Percentiles rank a stretch among this genome's conserved stretches.
These are phyloP conservation scores for Caulochytrium protostelioides DNA, from an alignment of 371 early-diverging fungal species.

Conservation along the genomic window DNA sequence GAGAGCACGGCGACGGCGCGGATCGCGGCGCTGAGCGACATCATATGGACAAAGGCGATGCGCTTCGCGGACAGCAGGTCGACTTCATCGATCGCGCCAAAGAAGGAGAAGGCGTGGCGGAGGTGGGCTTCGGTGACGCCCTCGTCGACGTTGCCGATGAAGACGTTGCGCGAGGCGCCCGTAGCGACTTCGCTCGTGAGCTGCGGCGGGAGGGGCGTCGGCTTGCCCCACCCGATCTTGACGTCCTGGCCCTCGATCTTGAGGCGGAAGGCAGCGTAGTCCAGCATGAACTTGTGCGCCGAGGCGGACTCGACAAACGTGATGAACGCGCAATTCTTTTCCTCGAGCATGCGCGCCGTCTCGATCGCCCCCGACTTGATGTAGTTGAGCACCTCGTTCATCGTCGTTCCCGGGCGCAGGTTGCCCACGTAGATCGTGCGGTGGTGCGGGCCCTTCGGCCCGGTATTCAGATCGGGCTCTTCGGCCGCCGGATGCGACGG, in stretches of 20 bases:
- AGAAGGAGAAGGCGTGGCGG: constrained; percentile 29
- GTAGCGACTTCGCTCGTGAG: constrained; percentile 33
- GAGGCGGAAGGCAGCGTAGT: constrained; percentile 17
- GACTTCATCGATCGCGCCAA: constrained; percentile 50
- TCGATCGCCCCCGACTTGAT: constrained; percentile 20
- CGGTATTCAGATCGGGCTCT: too few relatives aligned
- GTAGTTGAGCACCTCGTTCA: constrained; percentile 18
- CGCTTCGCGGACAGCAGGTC: constrained; percentile 43
- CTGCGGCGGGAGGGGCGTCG: constrained; percentile 19
- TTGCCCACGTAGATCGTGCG: constrained; percentile 26
- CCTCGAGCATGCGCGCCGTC: constrained; percentile 34
- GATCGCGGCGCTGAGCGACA: constrained; percentile 40
- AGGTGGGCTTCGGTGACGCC: constrained; percentile 27
- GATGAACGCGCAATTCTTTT: constrained; percentile 56
- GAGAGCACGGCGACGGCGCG: constrained; percentile 40
- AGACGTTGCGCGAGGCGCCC: constrained; percentile 57
- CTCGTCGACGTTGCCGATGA: constrained; percentile 43
- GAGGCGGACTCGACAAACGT: constrained; percentile 46
- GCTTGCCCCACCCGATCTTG: constrained; percentile 58
- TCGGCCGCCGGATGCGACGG: too few relatives aligned
- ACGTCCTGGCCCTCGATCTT: constrained; percentile 28
- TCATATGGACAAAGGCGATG: constrained; percentile 64
- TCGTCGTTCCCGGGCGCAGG: constrained; percentile 10
- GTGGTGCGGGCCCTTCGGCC: too few relatives aligned
- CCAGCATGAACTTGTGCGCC: constrained; percentile 27